A percentile compares a stretch with the other conserved stretches of the same genome.
These are phyloP conservation scores for Coemansia sp. DNA, from an alignment of 192 early-diverging fungal species.

Conservation along the genomic window DNA sequence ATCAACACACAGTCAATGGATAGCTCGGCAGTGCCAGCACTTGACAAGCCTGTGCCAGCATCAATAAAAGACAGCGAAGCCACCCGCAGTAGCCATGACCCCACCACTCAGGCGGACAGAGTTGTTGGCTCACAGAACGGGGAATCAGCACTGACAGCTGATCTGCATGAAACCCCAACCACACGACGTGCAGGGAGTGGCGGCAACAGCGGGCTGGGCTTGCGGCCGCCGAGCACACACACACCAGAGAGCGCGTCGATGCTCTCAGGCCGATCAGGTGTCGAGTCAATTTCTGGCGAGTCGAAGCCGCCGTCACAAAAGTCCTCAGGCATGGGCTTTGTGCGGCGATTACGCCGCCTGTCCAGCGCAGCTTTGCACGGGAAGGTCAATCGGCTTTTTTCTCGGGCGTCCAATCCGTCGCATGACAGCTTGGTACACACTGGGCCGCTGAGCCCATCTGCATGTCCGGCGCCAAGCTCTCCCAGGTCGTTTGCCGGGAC, in stretches of 20 bases:
- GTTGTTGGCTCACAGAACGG: slow-evolving; percentile 5
- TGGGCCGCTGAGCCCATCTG: slow-evolving; percentile 19
- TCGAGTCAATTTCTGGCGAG: slow-evolving; percentile 36
- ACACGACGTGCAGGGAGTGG: slow-evolving; percentile 26
- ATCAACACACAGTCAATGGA: background rate
- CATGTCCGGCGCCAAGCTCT: slow-evolving; percentile 18
- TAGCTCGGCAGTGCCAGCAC: background rate
- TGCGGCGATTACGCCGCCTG: slow-evolving; percentile 42
- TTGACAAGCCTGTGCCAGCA: background rate
- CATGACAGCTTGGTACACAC: slow-evolving; percentile 42
- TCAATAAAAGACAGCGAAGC: slow-evolving; percentile 1
- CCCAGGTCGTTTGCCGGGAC: background rate
- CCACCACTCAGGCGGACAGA: background rate
- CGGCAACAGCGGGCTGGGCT: slow-evolving; percentile 23
- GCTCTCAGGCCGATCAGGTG: slow-evolving; percentile 29
- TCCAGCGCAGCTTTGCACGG: slow-evolving; percentile 47
- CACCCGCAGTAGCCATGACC: background rate
- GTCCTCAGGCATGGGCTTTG: slow-evolving; percentile 39
- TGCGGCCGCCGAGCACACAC: slow-evolving; percentile 37
- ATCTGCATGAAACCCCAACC: slow-evolving; percentile 25
- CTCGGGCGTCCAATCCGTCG: slow-evolving; percentile 37
- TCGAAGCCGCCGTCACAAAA: slow-evolving; percentile 50
- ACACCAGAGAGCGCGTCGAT: slow-evolving; percentile 36
- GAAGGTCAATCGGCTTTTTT: slow-evolving; percentile 51
- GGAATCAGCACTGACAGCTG: slow-evolving; percentile 1